These are phyloP conservation scores for Penicillium manginii DNA, from an alignment of 495 filamentous ascomycete genomes.

Conservation along the genomic window DNA sequence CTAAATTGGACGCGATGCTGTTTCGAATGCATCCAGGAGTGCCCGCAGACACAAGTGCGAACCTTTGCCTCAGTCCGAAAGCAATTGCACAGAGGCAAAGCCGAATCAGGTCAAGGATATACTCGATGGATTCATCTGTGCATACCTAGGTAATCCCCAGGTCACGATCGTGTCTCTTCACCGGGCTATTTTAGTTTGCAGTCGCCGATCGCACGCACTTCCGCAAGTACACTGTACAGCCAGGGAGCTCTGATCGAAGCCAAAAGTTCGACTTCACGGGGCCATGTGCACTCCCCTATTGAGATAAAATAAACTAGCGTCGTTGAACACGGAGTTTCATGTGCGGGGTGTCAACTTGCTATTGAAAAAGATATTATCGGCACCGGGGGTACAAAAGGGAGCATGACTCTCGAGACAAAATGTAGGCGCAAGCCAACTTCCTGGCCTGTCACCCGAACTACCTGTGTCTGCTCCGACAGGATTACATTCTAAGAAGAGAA, in stretches of 20 bases:
- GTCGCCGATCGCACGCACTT: constrained; percentile 21
- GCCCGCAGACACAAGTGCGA: constrained; percentile 25
- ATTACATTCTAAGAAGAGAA: constrained; percentile 28
- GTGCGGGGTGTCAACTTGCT: constrained; percentile 46
- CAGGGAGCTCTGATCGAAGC: constrained; percentile 23
- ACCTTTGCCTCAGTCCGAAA: constrained; percentile 34
- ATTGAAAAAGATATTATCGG: constrained; percentile 38
- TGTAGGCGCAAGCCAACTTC: constrained; percentile 31
- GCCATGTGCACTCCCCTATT: constrained; percentile 44
- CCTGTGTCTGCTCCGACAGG: constrained; percentile 29
- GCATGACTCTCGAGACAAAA: constrained; percentile 35
- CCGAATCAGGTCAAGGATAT: constrained; percentile 32
- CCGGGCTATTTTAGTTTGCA: constrained; percentile 31
- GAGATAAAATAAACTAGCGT: constrained; percentile 37
- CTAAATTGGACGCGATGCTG: constrained; percentile 41
- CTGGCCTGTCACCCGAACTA: constrained; percentile 32
- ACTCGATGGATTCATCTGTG: constrained; percentile 32
- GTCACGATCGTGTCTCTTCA: constrained; percentile 36
- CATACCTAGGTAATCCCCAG: constrained; percentile 33
- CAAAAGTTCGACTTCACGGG: constrained; percentile 39
- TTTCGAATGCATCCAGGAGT: constrained; percentile 33
- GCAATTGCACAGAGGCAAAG: constrained; percentile 37
- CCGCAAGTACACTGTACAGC: constrained; percentile 19
- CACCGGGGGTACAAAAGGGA: constrained; percentile 25
- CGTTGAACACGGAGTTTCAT: constrained; percentile 40